Conservation (phyloP, 352 stramenopile species). For the Phytophthora chlamydospora region DNA sequence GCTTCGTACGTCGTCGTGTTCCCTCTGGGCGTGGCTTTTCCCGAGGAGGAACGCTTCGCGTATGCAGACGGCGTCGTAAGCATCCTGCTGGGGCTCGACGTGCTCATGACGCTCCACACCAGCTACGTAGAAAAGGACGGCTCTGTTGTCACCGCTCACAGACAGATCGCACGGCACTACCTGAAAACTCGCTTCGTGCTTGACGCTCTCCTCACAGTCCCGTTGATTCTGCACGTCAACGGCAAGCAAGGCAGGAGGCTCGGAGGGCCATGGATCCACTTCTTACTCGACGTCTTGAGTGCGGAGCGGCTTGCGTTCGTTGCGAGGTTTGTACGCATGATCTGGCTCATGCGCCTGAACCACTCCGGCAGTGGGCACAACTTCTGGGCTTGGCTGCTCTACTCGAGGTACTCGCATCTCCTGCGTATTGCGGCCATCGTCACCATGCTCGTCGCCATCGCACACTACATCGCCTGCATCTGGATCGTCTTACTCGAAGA, state of each 20-base stretch:
- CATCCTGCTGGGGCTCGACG: no score
- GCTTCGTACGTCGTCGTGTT: no score
- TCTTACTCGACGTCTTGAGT: no score
- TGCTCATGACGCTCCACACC: no score
- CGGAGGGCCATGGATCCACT: no score
- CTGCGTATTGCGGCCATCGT: constrained; percentile 39
- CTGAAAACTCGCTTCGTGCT: constrained; percentile 29
- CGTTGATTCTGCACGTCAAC: neutral
- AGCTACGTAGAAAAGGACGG: no score
- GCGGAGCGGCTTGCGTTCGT: constrained; percentile 21
- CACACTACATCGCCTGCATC: constrained; percentile 50
- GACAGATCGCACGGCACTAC: no score
- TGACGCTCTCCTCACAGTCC: constrained; percentile 19
- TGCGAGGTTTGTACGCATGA: constrained; percentile 25
- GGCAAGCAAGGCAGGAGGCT: no score
- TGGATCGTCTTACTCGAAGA: constrained; percentile 33
- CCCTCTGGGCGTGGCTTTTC: no score
- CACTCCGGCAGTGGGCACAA: neutral
- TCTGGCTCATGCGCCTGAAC: constrained; percentile 1
- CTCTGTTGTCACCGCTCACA: no score
- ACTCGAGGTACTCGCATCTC: constrained; percentile 36
- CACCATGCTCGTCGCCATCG: constrained; percentile 38
- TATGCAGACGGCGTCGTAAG: no score
- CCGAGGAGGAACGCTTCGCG: no score
- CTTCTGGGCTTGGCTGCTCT: constrained; percentile 35